Base-by-base conservation (phyloP, 345 rosid genomes). In the Ceriops tagal region DNA sequence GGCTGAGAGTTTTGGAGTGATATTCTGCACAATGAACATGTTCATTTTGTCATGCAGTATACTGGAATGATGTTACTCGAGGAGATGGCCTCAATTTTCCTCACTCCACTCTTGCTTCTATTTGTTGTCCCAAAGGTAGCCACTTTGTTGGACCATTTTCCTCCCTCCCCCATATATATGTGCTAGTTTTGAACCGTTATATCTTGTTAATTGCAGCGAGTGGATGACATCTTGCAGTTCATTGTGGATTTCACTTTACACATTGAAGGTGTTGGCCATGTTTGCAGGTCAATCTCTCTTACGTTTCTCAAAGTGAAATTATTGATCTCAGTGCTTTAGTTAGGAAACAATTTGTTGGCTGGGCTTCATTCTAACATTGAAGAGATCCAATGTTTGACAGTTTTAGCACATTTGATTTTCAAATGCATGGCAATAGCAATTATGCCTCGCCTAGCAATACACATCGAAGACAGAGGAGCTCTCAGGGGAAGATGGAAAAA, bases 401-500 rank as follows among this genome's bases (percentile, higher is more conserved):
- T 78, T 89, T 89, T 73, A 89, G 98, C 73, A 74, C 88, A 65
- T 92, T 96, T 64, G 85, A 90, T 85, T 92, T 92, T 66, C 89
- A 77, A 83, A 89, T 71, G 62, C 96, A 92, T 80, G 99, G 99
- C 67, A 96, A 92, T 67, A 78, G 78, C 72, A 96, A 81, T 69
- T 96, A 96, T 78, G 97, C 86, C 43, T 92, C 99, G 21, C 96
- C 93, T 26, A 58, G 75, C 55, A 80, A 88, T 60, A 78, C 80
- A 47, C 72, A 85, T 61, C 78, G 70, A 52, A 75, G 72, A 57
- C 78, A 78, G 78, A 89, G 92, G 83, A 96, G 99, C 73, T 92
- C 92, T 63, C 98, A 96, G 64, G 99, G 99, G 71, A 96, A 96
- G 87, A 78, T 96, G 88, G 99, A 92, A 85, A 96, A 96, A 79